Conservation (phyloP, 2,329 filamentous ascomycete species). For the Blumeria graminis region DNA sequence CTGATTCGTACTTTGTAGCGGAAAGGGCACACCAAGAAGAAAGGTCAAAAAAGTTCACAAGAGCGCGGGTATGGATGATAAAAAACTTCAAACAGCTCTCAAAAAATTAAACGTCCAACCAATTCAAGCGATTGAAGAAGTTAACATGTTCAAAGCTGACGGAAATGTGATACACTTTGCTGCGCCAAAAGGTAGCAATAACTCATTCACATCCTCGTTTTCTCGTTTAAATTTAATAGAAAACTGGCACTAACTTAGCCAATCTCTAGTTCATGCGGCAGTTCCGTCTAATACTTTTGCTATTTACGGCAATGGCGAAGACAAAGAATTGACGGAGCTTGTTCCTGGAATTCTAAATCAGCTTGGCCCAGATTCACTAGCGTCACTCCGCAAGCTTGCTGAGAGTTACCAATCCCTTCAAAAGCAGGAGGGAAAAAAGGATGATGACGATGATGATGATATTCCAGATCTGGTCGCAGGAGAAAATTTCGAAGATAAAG, state of each 20-base stretch:
- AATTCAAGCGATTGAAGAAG: constrained; percentile 98
- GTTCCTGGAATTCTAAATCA: constrained; percentile 99
- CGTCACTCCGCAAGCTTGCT: constrained; percentile 90
- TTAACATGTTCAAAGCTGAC: constrained; percentile 99
- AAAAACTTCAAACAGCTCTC: constrained; percentile 90
- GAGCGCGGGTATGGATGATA: constrained; percentile 85
- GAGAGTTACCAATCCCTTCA: constrained; percentile 99
- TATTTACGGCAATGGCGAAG: constrained; percentile 95
- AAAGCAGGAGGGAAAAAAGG: constrained; percentile 66
- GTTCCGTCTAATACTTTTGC: constrained; percentile 98
- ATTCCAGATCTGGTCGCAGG: constrained; percentile 94
- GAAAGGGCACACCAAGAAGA: constrained; percentile 93
- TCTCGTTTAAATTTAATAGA: neutral
- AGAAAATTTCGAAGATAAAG: constrained; percentile 96
- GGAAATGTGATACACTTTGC: constrained; percentile 99
- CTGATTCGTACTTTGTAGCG: constrained; percentile 22
- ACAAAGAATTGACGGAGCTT: constrained; percentile 99
- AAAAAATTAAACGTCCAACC: constrained; percentile 99
- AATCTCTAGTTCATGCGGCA: constrained; percentile 61
- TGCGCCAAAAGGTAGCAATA: constrained; percentile 60
- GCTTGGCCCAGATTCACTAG: constrained; percentile 92
- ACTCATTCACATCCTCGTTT: neutral
- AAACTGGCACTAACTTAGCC: constrained; percentile 1
- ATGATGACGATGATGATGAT: constrained; percentile 44
- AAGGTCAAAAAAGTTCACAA: constrained; percentile 97